Evolutionary conservation across 805 yeast species (phyloP).

Genomic region (Sungouiozyma intestinalis): DNA sequence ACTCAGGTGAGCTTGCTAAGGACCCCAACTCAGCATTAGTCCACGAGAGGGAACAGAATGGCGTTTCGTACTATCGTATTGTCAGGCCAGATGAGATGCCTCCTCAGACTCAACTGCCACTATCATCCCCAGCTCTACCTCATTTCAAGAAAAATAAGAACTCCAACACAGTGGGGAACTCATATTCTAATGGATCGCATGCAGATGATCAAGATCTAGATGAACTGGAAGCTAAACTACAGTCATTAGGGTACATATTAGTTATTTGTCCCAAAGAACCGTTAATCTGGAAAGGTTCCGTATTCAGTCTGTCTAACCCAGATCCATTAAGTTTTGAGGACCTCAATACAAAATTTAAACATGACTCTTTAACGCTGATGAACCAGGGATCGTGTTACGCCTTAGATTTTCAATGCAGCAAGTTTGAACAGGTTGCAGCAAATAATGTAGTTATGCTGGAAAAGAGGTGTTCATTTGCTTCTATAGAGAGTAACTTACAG

Average conservation of each 20-base stretch:
- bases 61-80: slow-evolving; percentile 9
- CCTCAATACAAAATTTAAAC: slow-evolving; percentile 12
- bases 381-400: slow-evolving; percentile 53
- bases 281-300: slow-evolving; percentile 81
- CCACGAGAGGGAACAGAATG: slow-evolving; percentile 20
- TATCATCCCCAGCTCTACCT: neutral
- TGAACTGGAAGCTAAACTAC: slow-evolving; percentile 20
- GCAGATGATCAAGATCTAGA: slow-evolving; percentile 9
- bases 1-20: slow-evolving; percentile 10
- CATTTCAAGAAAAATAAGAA: neutral
- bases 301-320: slow-evolving; percentile 39
- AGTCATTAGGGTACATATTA: slow-evolving; percentile 48
- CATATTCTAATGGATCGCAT: neutral
- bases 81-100: neutral
- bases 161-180: neutral
- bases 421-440: slow-evolving; percentile 47
- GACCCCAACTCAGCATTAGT: slow-evolving; percentile 17
- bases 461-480: slow-evolving; percentile 57
- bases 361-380: slow-evolving; percentile 16
- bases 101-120: neutral
- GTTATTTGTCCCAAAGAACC: slow-evolving; percentile 76
- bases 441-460: slow-evolving; percentile 47
- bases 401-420: slow-evolving; percentile 44
- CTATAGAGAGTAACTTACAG: slow-evolving; percentile 62
- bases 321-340: slow-evolving; percentile 10